These are phyloP conservation scores for Auriculariales sp. DNA, from an alignment of 768 basidiomycete species.

Conservation along the genomic window DNA sequence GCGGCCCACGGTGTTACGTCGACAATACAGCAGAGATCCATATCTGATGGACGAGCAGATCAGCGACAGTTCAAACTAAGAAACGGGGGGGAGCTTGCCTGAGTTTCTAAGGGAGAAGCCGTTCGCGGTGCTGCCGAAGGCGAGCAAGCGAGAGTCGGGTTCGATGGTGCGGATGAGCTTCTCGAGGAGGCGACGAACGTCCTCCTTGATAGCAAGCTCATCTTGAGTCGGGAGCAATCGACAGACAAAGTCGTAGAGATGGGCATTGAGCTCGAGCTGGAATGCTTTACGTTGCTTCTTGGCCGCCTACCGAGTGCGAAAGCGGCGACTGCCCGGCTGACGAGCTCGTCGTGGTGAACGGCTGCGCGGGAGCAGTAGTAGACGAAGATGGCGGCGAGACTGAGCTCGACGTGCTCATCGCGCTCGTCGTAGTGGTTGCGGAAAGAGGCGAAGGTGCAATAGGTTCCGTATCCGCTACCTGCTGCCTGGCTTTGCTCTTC, in stretches of 20 bases:
- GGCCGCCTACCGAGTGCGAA: no score
- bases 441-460: no score
- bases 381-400: no score
- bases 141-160: slow-evolving; percentile 76
- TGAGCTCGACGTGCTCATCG: no score
- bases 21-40: slow-evolving; percentile 96
- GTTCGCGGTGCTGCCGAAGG: slow-evolving; percentile 94
- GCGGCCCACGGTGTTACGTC: slow-evolving; percentile 63
- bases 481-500: no score
- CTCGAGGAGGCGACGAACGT: slow-evolving; percentile 88
- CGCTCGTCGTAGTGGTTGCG: no score
- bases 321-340: no score
- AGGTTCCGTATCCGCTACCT: no score
- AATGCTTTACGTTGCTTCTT: neutral
- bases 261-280: neutral
- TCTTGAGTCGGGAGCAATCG: slow-evolving; percentile 81
- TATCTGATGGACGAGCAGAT: slow-evolving; percentile 39
- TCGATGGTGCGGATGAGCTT: slow-evolving; percentile 90
- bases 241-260: slow-evolving; percentile 55
- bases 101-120: slow-evolving; percentile 95
- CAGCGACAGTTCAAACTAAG: neutral
- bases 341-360: no score
- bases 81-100: slow-evolving; percentile 28
- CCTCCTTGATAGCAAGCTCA: slow-evolving; percentile 90
- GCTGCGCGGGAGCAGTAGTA: no score